Evolutionary conservation across 768 basidiomycete species (phyloP).

Genomic region (Pleurotus ostreatus): DNA sequence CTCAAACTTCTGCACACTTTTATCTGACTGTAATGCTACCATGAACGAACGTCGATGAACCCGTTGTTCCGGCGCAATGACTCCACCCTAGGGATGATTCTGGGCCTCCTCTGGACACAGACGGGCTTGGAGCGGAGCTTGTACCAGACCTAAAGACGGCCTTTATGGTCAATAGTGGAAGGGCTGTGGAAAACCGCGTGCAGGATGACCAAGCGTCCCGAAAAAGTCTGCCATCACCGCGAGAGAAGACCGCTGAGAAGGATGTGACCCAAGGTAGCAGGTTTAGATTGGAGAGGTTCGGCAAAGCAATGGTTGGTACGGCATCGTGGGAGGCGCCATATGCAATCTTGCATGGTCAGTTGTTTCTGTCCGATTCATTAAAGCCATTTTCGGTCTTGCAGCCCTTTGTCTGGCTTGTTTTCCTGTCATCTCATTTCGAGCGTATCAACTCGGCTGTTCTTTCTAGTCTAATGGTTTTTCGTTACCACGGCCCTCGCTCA

Average conservation of each 20-base stretch:
- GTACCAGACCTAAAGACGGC: conserved; percentile 3
- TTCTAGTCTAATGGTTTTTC: background rate
- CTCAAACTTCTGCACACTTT: too few relatives aligned
- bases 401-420: background rate
- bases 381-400: background rate
- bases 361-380: background rate
- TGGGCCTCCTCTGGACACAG: background rate
- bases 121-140: background rate
- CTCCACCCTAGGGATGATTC: background rate
- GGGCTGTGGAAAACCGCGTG: background rate
- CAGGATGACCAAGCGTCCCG: background rate
- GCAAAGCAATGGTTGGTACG: conserved; percentile 73
- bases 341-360: conserved; percentile 50
- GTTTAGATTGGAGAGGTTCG: conserved; percentile 63
- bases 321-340: conserved; percentile 67
- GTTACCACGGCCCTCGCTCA: background rate
- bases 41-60: background rate
- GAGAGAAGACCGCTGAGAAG: background rate
- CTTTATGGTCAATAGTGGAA: background rate
- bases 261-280: conserved; percentile 23
- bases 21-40: background rate
- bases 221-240: background rate
- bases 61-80: background rate
- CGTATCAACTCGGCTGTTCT: background rate
- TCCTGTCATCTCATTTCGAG: background rate